Percentiles rank a stretch among this genome's conserved stretches.
Conservation (phyloP, 2,329 filamentous ascomycete species). For the Colletotrichum tamarilloi region DNA sequence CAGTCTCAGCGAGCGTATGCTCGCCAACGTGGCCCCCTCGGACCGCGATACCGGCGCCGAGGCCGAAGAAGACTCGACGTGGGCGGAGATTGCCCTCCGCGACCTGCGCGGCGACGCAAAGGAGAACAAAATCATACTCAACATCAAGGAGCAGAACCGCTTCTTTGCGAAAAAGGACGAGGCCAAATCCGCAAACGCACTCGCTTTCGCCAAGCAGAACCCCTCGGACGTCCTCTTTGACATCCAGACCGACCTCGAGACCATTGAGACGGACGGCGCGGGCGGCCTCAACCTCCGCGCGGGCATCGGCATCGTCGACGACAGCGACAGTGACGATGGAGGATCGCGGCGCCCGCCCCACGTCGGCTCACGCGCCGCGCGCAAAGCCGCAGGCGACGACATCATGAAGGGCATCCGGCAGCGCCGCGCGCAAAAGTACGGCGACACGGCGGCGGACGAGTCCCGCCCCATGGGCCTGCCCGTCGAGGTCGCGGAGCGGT, state of each 20-base stretch:
- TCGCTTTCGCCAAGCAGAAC: constrained; percentile 75
- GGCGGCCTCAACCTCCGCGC: constrained; percentile 70
- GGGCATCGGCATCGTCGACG: constrained; percentile 76
- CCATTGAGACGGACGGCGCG: constrained; percentile 58
- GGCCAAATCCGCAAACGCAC: constrained; percentile 54
- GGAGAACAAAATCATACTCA: constrained; percentile 83
- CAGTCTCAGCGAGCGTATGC: constrained; percentile 90
- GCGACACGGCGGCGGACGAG: constrained; percentile 48
- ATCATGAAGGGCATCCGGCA: constrained; percentile 74
- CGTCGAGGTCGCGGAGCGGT: constrained; percentile 67
- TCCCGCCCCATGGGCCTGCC: constrained; percentile 56
- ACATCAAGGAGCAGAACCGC: constrained; percentile 86
- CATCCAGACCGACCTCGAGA: constrained; percentile 71
- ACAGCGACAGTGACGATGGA: constrained; percentile 75
- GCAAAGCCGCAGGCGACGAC: constrained; percentile 72
- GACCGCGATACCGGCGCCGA: constrained; percentile 77
- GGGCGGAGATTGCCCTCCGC: constrained; percentile 78
- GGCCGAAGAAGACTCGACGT: constrained; percentile 79
- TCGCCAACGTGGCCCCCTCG: constrained; percentile 85
- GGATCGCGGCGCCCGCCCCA: constrained; percentile 50
- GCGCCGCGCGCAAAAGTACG: constrained; percentile 69
- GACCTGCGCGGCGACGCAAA: constrained; percentile 82
- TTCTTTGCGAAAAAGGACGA: constrained; percentile 77
- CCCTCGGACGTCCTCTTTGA: constrained; percentile 74
- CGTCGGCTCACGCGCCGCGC: constrained; percentile 76